Conservation (phyloP, 192 early-diverging fungal genomes). For the Fimicolochytrium jonesii region DNA sequence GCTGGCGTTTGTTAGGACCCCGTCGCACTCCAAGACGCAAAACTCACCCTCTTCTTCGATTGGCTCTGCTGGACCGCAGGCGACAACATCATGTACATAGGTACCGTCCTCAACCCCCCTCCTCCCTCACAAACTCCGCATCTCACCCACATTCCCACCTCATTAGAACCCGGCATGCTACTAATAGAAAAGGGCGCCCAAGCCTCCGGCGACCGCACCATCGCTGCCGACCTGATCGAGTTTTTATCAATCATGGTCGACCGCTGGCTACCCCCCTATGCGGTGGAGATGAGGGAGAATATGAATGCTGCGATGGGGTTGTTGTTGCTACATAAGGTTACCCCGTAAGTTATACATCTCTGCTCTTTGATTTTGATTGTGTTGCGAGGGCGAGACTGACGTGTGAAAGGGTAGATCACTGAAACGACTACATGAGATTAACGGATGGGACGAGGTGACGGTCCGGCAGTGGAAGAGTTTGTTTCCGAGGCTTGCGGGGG, state of each 20-base stretch:
- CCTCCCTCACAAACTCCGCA: too few species aligned
- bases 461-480: too few species aligned
- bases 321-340: background rate
- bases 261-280: background rate
- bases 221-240: constrained; percentile 5
- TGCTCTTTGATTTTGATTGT: too few species aligned
- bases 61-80: constrained; percentile 16
- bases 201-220: background rate
- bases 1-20: too few species aligned
- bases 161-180: constrained; percentile 19
- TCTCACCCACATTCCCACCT: too few species aligned
- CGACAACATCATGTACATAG: constrained; percentile 25
- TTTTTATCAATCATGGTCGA: constrained; percentile 1
- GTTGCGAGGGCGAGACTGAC: too few species aligned
- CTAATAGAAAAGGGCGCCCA: constrained; percentile 13
- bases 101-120: background rate
- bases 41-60: constrained; percentile 16
- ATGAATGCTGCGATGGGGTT: constrained; percentile 2
- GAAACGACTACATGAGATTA: too few species aligned
- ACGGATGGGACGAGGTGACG: too few species aligned
- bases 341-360: background rate
- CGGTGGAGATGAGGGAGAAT: background rate
- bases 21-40: constrained; percentile 9
- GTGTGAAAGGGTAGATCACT: too few species aligned
- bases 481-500: too few species aligned